Evolutionary conservation across 2,329 filamentous ascomycete species (phyloP), one percentile per base, ranked within the genome.

Genomic region (Graphilbum fragrans): DNA sequence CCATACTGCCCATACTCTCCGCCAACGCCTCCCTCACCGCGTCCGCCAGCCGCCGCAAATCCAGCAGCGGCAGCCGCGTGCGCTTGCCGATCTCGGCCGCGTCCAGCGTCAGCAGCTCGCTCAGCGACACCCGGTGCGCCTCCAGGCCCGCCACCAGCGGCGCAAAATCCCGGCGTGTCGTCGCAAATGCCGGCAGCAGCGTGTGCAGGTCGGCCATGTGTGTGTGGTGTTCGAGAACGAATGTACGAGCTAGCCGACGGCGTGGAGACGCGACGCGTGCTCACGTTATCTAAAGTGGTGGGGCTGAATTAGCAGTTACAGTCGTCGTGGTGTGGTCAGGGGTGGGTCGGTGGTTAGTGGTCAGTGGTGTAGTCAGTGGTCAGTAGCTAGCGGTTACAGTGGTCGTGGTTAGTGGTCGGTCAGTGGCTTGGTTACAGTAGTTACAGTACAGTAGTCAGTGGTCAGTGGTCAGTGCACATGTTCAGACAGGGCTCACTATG

Each of bases 151-250:
- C 80, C 25, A 95, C 64, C 37, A 95, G 77, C 54, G 82, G 77
- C 34, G 79, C 69, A 63, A 83, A 90, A 47, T 72, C 9, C 7
- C 32, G 71, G 34, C 31, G 35, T 55, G 74, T 70, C 49, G 74
- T 70, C 46, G 82, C 74, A 57, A 95, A 93, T 62, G 77, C 72
- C 53, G 90, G 87, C 50, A 95, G 74, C 57, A 93, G 77, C 57
- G 77, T 74, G 56, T 81, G 73, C 56, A 96, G 77, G 74, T 96
- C 90, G 54, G 80, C 86, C 86, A 93, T 93, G 42, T n/a, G n/a
- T n/a, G n/a, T n/a, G n/a, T n/a, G n/a, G n/a, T n/a, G n/a, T n/a
- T 7, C 16, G 25, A 33, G 27, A 18, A 38, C 11, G 6, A 21
- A 20, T 19, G 34, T 29, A n/a, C n/a, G n/a, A n/a, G n/a, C n/a